These are phyloP conservation scores for Phialemoniopsis sp. DNA, from an alignment of 2,329 filamentous ascomycete genomes.

Conservation along the genomic window DNA sequence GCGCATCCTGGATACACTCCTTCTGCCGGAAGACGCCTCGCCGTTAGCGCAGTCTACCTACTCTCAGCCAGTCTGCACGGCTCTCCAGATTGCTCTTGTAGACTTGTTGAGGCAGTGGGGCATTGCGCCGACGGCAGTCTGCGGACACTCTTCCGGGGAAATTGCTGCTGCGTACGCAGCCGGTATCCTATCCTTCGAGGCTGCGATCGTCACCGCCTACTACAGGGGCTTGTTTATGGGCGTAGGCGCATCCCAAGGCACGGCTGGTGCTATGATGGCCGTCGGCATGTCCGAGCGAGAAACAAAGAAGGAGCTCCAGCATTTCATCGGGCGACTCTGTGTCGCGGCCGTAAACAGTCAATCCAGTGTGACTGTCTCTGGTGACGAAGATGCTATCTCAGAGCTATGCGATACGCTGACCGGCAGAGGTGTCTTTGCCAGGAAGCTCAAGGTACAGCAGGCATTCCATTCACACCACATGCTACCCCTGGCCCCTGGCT, in stretches of 20 bases:
- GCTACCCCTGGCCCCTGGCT: constrained; percentile 11
- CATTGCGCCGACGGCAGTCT: constrained; percentile 15
- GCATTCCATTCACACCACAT: constrained; percentile 29
- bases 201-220: constrained; percentile 14
- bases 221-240: constrained; percentile 11
- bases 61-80: constrained; percentile 22
- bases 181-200: constrained; percentile 11
- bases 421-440: constrained; percentile 12
- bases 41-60: constrained; percentile 9
- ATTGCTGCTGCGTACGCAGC: constrained; percentile 24
- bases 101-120: constrained; percentile 19
- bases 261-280: too few relatives aligned
- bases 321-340: too few relatives aligned
- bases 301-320: too few relatives aligned
- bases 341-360: constrained; percentile 18
- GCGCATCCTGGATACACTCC: too few relatives aligned
- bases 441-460: constrained; percentile 20
- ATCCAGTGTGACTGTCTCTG: constrained; percentile 17
- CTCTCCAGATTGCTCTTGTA: constrained; percentile 22
- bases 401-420: constrained; percentile 10
- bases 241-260: too few relatives aligned
- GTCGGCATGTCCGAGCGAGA: too few relatives aligned
- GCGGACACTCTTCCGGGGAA: constrained; percentile 29
- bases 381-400: constrained; percentile 14
- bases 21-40: too few relatives aligned